Conservation (phyloP, 139 green algal species). For the Chlamydomonas sphaeroides region DNA sequence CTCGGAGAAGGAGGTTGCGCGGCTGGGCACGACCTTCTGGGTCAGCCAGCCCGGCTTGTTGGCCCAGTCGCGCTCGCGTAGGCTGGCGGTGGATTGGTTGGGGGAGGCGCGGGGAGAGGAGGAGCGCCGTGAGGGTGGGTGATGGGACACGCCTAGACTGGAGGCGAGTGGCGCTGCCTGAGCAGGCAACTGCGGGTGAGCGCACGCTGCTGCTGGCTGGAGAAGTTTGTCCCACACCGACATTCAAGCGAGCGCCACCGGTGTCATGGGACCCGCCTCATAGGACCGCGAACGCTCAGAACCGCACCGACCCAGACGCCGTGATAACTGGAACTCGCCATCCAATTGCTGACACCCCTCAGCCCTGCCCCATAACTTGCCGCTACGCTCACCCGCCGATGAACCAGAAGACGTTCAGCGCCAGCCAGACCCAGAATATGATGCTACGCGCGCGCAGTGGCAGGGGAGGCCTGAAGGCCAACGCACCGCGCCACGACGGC, state of each 20-base stretch:
- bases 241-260: no score
- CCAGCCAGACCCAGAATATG: slow-evolving; percentile 3
- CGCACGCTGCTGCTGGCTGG: no score
- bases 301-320: no score
- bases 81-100: not conserved
- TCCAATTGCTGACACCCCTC: no score
- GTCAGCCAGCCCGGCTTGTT: slow-evolving; percentile 25
- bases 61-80: slow-evolving; percentile 8
- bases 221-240: no score
- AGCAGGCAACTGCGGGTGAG: no score
- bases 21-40: not conserved
- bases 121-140: not conserved
- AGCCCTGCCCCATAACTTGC: no score
- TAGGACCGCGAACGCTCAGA: no score
- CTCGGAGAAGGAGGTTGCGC: not conserved
- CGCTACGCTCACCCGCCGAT: slow-evolving; percentile 13
- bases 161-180: no score
- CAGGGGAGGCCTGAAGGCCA: not conserved
- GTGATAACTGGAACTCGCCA: no score
- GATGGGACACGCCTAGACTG: no score
- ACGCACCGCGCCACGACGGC: not conserved
- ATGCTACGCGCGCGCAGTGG: not conserved
- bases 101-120: not conserved
- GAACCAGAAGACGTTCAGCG: not conserved
- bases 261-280: no score